These are phyloP conservation scores for Raddia distichophylla DNA, from an alignment of 176 grass and related monocot genomes.

Conservation along the genomic window DNA sequence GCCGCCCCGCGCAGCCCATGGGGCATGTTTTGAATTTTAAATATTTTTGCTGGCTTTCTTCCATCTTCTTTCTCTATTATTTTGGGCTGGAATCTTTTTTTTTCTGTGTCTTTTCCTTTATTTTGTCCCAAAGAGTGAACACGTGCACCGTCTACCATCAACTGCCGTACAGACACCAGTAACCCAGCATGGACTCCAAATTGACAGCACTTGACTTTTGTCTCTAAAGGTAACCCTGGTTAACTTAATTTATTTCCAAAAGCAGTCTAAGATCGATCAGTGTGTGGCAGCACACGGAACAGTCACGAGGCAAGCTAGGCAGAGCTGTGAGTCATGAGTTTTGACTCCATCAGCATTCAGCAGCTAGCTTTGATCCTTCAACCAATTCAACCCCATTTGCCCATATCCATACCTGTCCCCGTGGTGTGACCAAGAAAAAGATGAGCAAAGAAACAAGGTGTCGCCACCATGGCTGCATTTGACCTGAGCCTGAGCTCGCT, in stretches of 20 bases:
- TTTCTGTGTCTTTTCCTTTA: background rate
- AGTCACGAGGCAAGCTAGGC: background rate
- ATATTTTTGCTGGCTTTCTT: too few species aligned
- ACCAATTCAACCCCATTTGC: constrained; percentile 12
- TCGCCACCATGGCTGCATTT: constrained; percentile 37
- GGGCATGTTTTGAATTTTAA: too few species aligned
- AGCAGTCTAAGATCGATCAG: background rate
- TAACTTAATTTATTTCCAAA: background rate
- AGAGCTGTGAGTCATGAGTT: constrained; percentile 12
- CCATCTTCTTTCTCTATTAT: background rate
- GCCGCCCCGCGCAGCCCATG: too few species aligned
- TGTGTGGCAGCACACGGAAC: background rate
- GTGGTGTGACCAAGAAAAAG: background rate
- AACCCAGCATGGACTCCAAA: background rate
- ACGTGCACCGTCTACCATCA: background rate
- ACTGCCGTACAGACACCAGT: background rate
- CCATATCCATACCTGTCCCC: background rate
- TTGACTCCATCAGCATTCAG: background rate
- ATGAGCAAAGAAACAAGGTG: background rate
- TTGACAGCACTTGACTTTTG: background rate
- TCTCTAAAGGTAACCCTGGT: too few species aligned
- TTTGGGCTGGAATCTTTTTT: background rate
- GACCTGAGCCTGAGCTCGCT: constrained; percentile 6
- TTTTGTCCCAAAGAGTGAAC: background rate
- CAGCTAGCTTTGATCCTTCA: background rate